Conservation (phyloP, 1,284 basidiomycete species). For the Cryptococcus sp. region DNA sequence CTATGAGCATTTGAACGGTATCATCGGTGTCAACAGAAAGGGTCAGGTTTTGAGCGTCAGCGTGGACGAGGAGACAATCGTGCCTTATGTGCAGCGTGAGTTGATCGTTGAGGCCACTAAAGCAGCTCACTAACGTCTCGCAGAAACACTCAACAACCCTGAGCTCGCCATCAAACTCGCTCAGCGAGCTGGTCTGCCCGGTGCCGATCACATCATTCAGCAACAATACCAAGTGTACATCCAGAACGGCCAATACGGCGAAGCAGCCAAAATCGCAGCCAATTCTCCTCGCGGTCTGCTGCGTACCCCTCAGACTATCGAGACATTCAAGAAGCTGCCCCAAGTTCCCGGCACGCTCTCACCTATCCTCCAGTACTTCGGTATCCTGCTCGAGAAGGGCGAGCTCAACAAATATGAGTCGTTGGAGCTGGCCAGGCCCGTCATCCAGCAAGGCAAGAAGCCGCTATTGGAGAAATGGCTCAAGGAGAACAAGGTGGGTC, state of each 20-base stretch:
- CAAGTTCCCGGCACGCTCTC: slow-evolving; percentile 86
- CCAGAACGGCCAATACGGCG: slow-evolving; percentile 83
- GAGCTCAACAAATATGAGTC: slow-evolving; percentile 97
- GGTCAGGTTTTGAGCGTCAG: slow-evolving; percentile 97
- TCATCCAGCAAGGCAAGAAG: slow-evolving; percentile 94
- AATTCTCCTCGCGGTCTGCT: slow-evolving; percentile 96
- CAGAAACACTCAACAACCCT: slow-evolving; percentile 88
- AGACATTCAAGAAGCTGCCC: slow-evolving; percentile 95
- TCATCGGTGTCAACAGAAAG: slow-evolving; percentile 99
- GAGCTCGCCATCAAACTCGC: slow-evolving; percentile 98
- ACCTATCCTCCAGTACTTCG: slow-evolving; percentile 98
- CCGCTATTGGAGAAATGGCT: slow-evolving; percentile 99
- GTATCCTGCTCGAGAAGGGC: slow-evolving; percentile 95
- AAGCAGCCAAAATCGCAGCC: slow-evolving; percentile 98
- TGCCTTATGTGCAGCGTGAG: slow-evolving; percentile 83
- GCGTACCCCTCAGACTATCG: slow-evolving; percentile 92
- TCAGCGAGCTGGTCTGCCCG: slow-evolving; percentile 93
- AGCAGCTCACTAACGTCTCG: neutral
- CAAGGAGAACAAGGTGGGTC: slow-evolving; percentile 91
- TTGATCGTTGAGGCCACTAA: neutral
- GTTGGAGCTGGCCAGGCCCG: slow-evolving; percentile 92
- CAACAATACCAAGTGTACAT: slow-evolving; percentile 95
- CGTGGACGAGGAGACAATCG: slow-evolving; percentile 93
- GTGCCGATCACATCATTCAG: slow-evolving; percentile 95
- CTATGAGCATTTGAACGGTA: slow-evolving; percentile 90